Percentiles rank a stretch among this genome's conserved stretches.
Conservation (phyloP, 768 basidiomycete genomes). For the Rhodotorula toruloides region DNA sequence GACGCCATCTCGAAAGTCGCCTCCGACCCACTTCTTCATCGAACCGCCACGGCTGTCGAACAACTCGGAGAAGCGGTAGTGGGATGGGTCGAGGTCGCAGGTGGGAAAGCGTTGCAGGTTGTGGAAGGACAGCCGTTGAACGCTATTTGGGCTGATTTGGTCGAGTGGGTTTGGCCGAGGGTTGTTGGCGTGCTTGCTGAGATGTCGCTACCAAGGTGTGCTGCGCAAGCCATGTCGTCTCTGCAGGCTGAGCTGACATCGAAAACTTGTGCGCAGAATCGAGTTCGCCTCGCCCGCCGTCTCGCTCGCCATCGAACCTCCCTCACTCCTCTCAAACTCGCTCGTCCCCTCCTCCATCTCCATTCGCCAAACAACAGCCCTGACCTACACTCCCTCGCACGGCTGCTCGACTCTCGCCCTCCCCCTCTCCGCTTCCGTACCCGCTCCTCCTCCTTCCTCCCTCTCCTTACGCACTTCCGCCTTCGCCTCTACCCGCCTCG, state of each 20-base stretch:
- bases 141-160: slow-evolving; percentile 19
- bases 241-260: no score
- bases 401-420: slow-evolving; percentile 7
- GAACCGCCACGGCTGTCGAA: background rate
- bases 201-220: slow-evolving; percentile 23
- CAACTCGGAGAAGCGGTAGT: background rate
- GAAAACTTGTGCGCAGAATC: no score
- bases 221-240: background rate
- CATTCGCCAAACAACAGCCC: slow-evolving; percentile 6
- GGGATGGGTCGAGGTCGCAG: slow-evolving; percentile 1
- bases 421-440: background rate
- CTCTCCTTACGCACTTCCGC: background rate
- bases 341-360: slow-evolving; percentile 22
- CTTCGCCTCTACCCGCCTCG: background rate
- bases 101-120: background rate
- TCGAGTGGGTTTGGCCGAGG: slow-evolving; percentile 36
- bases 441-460: background rate
- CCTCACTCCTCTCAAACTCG: slow-evolving; percentile 23
- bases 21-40: slow-evolving; percentile 1
- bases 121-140: slow-evolving; percentile 1
- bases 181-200: slow-evolving; percentile 19
- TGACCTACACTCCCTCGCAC: slow-evolving; percentile 20
- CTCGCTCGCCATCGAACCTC: slow-evolving; percentile 28
- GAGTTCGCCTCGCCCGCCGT: slow-evolving; percentile 18
- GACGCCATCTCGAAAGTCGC: background rate